A percentile compares a stretch with the other conserved stretches of the same genome.
phyloP scores from a whole-genome alignment of 2,329 filamentous ascomycete genomes.

The Phialocephala sp. region DNA sequence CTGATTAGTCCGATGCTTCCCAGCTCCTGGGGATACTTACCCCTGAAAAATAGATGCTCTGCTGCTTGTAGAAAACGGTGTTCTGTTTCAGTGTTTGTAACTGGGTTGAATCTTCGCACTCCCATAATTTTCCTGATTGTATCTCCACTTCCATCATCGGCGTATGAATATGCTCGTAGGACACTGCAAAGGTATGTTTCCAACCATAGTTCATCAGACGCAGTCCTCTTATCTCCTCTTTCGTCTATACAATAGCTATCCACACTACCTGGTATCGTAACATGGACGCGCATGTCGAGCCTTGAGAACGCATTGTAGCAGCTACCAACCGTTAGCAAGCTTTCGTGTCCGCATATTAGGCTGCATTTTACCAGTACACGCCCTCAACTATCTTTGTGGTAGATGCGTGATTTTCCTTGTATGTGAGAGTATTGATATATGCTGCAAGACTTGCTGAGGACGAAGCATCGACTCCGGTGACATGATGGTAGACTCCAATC shows the following conservation, averaged over 20 bases:
- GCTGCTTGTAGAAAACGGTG: slow-evolving; percentile 95
- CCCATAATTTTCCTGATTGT: slow-evolving; percentile 96
- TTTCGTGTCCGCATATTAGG: background rate
- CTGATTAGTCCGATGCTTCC: slow-evolving; percentile 26
- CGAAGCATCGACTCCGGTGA: slow-evolving; percentile 94
- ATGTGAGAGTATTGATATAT: slow-evolving; percentile 97
- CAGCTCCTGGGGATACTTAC: slow-evolving; percentile 50
- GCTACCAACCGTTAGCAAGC: slow-evolving; percentile 49
- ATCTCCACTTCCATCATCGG: slow-evolving; percentile 92
- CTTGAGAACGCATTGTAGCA: slow-evolving; percentile 99
- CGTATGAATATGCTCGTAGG: slow-evolving; percentile 92
- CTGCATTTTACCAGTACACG: slow-evolving; percentile 77
- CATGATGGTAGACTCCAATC: slow-evolving; percentile 96
- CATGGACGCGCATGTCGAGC: slow-evolving; percentile 97
- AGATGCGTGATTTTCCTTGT: slow-evolving; percentile 81
- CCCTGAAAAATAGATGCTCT: slow-evolving; percentile 93
- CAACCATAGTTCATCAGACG: slow-evolving; percentile 93
- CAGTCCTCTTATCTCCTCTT: slow-evolving; percentile 90
- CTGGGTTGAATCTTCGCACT: slow-evolving; percentile 95
- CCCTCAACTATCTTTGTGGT: slow-evolving; percentile 87
- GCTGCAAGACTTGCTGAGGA: slow-evolving; percentile 96
- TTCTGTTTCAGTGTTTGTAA: slow-evolving; percentile 97
- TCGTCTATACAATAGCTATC: slow-evolving; percentile 98
- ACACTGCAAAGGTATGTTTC: slow-evolving; percentile 98
- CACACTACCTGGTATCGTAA: slow-evolving; percentile 94